Evolutionary conservation across 106 monocot genomes (phyloP), one percentile per base, ranked within the genome.

Genomic region (Hemerocallis citrina): DNA sequence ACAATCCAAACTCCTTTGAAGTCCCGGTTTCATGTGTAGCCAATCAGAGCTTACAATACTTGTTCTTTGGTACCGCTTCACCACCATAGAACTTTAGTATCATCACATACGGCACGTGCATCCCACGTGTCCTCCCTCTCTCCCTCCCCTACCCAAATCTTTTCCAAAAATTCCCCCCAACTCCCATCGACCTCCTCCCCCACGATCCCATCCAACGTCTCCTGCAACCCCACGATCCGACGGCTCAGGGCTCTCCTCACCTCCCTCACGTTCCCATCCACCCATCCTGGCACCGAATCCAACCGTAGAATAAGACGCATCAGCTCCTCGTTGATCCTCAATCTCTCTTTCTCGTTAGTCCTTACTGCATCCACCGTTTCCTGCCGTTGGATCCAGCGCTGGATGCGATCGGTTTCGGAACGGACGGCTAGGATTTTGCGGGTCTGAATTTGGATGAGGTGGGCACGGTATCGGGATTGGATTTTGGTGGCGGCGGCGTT

Each of bases 281-380:
- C 78, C 60, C 72, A 43, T 23, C 81, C 89, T 2, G 75, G 78
- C 7, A 89, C 81, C 27, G 71, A 60, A 19, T 85, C 89, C 19
- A 89, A 73, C 17, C 67, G 43, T 28, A 85, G 75, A 28, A 89
- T 81, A 27, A 67, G 44, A 27, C 20, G 67, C 85, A 89, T 89
- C 25, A 89, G 75, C 38, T 23, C 65, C 75, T 89, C 89, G 59
- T 34, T 66, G 68, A 89, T 22, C 60, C 75, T 35, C 4, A 79
- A 10, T 41, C 85, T 61, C 70, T 89, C 81, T 44, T 63, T 57
- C n/a, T 63, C 67, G 68, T 77, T 70, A 13, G 70, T 27, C 33
- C 81, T 49, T 13, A 85, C 62, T 27, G 75, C 72, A 55, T 85
- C 85, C 27, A 89, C 81, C 19, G 81, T 89, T 15, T 89, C 85